Percentiles rank a stretch among this genome's conserved stretches.
phyloP scores from a whole-genome alignment of 495 filamentous ascomycete genomes.

The Cercophora samala region DNA sequence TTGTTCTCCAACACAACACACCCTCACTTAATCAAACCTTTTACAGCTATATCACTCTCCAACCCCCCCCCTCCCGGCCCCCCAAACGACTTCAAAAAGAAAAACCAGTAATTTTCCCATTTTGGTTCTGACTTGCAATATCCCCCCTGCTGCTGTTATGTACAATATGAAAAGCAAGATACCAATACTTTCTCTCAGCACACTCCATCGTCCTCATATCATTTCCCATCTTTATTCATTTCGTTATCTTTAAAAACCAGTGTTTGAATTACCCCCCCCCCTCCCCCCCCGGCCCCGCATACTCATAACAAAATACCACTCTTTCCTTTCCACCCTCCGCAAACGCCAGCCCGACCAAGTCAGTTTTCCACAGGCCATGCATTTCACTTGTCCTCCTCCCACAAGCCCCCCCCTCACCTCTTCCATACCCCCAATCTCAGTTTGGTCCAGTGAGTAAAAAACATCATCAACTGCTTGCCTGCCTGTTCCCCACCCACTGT shows the following conservation, averaged over 20 bases:
- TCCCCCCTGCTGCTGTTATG: neutral
- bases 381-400: neutral
- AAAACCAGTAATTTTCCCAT: neutral
- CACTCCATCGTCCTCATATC: too few species aligned
- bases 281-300: too few species aligned
- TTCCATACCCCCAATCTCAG: too few species aligned
- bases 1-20: neutral
- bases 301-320: neutral
- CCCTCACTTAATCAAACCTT: too few species aligned
- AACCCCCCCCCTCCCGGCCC: too few species aligned
- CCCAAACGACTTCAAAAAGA: too few species aligned
- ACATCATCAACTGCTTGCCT: too few species aligned
- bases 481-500: too few species aligned
- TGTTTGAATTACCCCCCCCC: neutral
- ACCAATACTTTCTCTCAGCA: neutral
- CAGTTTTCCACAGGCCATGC: neutral
- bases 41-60: neutral
- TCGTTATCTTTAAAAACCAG: neutral
- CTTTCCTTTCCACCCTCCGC: neutral
- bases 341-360: neutral
- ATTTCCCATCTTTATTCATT: neutral
- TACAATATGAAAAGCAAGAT: neutral
- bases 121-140: neutral
- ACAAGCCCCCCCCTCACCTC: neutral
- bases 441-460: too few species aligned